Evolutionary conservation across 2,329 filamentous ascomycete species (phyloP), one percentile per base, ranked within the genome.

Genomic region (Trichophyton schoenleinii): DNA sequence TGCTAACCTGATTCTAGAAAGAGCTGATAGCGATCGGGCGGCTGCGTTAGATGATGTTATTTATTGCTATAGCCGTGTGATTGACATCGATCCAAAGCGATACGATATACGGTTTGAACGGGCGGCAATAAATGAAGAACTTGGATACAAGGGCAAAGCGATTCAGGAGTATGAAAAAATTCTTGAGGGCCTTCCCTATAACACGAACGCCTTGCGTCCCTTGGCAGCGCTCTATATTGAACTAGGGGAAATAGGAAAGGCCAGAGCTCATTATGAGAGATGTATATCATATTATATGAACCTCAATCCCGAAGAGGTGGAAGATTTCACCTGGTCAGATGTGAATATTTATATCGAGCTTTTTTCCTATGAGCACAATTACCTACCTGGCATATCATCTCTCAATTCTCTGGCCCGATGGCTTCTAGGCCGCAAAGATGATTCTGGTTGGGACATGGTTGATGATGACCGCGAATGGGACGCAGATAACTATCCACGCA

Each of bases 401-500:
- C 78, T 95, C 11, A 94, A 88, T 70, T 79, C 79, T 1, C 74
- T 96, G 15, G 83, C 87, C 22, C 81, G 95, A 61, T 96, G 91
- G 90, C 79, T 96, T 60, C 78, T 96, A 44, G 88, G 89, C 7
- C 85, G 94, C 57, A 77, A 80, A 41, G 77, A 81, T 3, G 91
- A 99, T 71, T 73, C 69, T 0, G 89, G 85, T 68, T 99, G 94
- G 94, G 87, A 95, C 62, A 71, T 80, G 7, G 79, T 81, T 65
- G 78, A 83, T 3, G 89, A 96, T 70, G 91, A 96, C 71, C 82
- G 91, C 61, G 94, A 99, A 74, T 99, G 91, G 84, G 94, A 99
- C 71, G 74, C 82, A 3, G 81, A 86, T 52, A 83, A 90, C 68
- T 78, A 81, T 20, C 86, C 82, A 11, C 78, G 94, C 63, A 84